Evolutionary conservation across 306 rosid species (phyloP), one percentile per base, ranked within the genome.

Genomic region (Inga leiocalycina): DNA sequence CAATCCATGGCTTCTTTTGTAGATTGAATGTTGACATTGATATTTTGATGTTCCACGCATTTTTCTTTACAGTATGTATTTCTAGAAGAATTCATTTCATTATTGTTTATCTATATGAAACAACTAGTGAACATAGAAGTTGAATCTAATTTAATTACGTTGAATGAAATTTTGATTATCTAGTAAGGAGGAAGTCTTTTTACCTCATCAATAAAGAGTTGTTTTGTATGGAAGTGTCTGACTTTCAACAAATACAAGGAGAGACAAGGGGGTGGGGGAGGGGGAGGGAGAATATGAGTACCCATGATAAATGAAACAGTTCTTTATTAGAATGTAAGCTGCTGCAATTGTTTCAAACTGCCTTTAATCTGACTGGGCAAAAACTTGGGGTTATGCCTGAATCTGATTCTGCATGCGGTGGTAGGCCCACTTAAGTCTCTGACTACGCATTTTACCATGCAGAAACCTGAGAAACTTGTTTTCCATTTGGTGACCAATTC

Each of bases 401-500:
- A 44, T 81, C 41, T 11, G 71, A 80, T 74, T 78, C 24, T 61
- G 20, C 66, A 48, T 59, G 10, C 24, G 41, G 65, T 77, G 57
- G 62, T 71, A 67, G 75, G 73, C 73, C 83, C 75, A 65, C 20
- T 74, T 88, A 81, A 80, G 80, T 80, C 54, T 22, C 70, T 91
- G 81, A 80, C 80, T 19, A 59, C 45, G 75, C 37, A 76, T 75
- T 78, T 65, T 84, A 66, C 79, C 76, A 48, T 89, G 89, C 94
- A 97, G 99, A 90, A 91, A 65, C 93, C 89, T 17, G 91, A 88
- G 87, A 94, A 88, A 81, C 79, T 97, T 77, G 97, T 97, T 88
- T 91, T 97, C 80, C 99, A 97, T 83, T 83, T 97, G 83, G 94
- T 97, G 88, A 90, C 98, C 62, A 88, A 94, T 91, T 88, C 97